phyloP scores from a whole-genome alignment of 371 early-diverging fungal species.

The Mucor irregularis region DNA sequence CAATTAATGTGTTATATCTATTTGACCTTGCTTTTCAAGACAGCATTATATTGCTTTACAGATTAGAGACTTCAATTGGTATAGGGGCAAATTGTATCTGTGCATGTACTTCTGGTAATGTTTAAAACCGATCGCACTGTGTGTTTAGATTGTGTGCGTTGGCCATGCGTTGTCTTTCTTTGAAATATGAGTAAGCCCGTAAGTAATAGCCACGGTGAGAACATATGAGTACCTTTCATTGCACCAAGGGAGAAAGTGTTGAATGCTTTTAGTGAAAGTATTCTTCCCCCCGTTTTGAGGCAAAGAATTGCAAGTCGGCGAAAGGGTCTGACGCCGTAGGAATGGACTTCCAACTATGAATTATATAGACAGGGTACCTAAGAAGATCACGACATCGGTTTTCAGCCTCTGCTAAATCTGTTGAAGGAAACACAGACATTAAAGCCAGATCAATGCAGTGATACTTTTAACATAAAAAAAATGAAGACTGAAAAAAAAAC shows the following conservation, averaged over 20 bases:
- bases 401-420: slow-evolving; percentile 1
- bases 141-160: neutral
- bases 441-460: slow-evolving; percentile 1
- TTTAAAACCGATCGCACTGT: neutral
- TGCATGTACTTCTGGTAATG: neutral
- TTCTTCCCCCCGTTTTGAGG: slow-evolving; percentile 5
- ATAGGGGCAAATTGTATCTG: too few species aligned
- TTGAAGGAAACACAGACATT: slow-evolving; percentile 5
- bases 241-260: slow-evolving; percentile 4
- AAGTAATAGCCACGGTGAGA: too few species aligned
- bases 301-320: slow-evolving; percentile 4
- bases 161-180: neutral
- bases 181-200: neutral
- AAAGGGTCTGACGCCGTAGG: neutral
- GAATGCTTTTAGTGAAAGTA: neutral
- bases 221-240: neutral
- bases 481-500: too few species aligned
- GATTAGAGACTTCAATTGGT: too few species aligned
- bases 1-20: too few species aligned
- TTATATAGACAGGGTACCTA: neutral
- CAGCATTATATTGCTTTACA: too few species aligned
- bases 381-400: neutral
- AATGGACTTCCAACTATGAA: neutral
- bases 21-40: too few species aligned
- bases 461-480: neutral